These are phyloP conservation scores for Aphanocladium album DNA, from an alignment of 2,329 filamentous ascomycete genomes.

Conservation along the genomic window DNA sequence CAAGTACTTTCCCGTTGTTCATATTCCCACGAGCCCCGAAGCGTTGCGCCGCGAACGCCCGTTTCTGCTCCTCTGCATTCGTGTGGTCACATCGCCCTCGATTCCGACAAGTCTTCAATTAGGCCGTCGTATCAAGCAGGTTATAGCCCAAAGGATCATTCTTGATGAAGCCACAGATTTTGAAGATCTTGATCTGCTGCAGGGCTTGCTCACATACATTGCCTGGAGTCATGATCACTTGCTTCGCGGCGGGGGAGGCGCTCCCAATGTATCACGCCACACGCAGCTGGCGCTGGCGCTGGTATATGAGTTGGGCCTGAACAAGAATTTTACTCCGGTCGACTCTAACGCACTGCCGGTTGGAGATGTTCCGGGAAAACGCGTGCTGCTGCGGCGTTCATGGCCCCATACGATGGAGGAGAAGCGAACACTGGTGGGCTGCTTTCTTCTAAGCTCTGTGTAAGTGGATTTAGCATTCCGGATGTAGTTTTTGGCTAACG, in stretches of 20 bases:
- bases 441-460: not conserved
- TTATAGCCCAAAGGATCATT: not conserved
- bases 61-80: not conserved
- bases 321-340: not conserved
- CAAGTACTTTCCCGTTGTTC: not conserved
- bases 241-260: not conserved
- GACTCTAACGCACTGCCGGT: not conserved
- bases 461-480: not conserved
- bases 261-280: not conserved
- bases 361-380: not conserved
- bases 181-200: not conserved
- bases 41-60: not conserved
- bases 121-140: not conserved
- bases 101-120: not conserved
- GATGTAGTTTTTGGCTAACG: not conserved
- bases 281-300: not conserved
- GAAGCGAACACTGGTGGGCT: not conserved
- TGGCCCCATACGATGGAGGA: not conserved
- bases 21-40: not conserved
- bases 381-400: not conserved
- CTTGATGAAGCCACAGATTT: not conserved
- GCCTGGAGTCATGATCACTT: not conserved
- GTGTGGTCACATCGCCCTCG: not conserved
- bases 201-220: not conserved
- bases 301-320: not conserved